phyloP scores from a whole-genome alignment of 768 basidiomycete genomes.

The Termitomyces heimii region DNA sequence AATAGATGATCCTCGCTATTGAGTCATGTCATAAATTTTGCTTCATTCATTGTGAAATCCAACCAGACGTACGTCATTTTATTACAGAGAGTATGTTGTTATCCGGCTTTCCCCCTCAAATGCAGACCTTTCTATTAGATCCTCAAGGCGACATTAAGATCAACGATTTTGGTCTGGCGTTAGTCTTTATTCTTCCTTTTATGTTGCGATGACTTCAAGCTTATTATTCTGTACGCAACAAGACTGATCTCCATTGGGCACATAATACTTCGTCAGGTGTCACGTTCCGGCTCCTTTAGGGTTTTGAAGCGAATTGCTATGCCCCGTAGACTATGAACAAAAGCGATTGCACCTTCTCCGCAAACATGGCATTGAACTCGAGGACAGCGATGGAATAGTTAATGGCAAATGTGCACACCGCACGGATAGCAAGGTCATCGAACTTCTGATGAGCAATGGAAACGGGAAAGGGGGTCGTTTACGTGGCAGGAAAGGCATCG shows the following conservation, averaged over 20 bases:
- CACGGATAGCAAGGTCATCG: slow-evolving; percentile 78
- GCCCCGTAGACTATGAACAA: slow-evolving; percentile 80
- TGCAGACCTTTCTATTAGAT: slow-evolving; percentile 91
- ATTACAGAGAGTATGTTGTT: slow-evolving; percentile 13
- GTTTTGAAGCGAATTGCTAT: slow-evolving; percentile 10
- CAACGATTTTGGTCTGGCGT: slow-evolving; percentile 95
- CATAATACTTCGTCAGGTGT: slow-evolving; percentile 77
- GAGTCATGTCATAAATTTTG: slow-evolving; percentile 92
- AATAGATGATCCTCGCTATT: slow-evolving; percentile 88
- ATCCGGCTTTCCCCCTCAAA: slow-evolving; percentile 10
- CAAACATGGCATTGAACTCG: slow-evolving; percentile 94
- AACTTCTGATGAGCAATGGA: slow-evolving; percentile 77
- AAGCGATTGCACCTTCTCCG: slow-evolving; percentile 83
- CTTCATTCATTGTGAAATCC: slow-evolving; percentile 98
- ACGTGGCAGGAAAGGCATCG: slow-evolving; percentile 96
- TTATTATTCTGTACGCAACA: slow-evolving; percentile 22
- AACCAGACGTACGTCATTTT: slow-evolving; percentile 67
- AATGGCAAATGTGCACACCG: slow-evolving; percentile 73
- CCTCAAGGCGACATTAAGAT: slow-evolving; percentile 91
- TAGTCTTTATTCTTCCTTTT: slow-evolving; percentile 32
- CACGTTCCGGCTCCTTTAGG: slow-evolving; percentile 4
- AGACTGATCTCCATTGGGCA: slow-evolving; percentile 93
- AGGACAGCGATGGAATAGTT: slow-evolving; percentile 59
- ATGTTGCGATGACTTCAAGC: not conserved
- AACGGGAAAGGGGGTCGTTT: slow-evolving; percentile 82